Evolutionary conservation across 768 basidiomycete species (phyloP).

Genomic region (Pholiota molesta): DNA sequence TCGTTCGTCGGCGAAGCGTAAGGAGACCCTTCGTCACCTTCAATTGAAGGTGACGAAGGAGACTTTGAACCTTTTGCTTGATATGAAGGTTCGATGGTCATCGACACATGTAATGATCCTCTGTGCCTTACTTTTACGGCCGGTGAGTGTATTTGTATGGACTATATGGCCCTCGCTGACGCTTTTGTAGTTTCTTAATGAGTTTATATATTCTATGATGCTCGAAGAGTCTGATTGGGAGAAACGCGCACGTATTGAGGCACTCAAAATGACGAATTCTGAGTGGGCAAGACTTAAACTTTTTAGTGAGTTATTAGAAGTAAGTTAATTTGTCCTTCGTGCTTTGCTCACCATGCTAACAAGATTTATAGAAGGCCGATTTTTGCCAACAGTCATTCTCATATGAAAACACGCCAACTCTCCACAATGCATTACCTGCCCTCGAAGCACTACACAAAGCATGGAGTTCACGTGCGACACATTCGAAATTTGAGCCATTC

Average conservation of each 20-base stretch:
- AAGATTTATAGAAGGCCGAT: slow-evolving; percentile 28
- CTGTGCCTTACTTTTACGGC: too few species aligned
- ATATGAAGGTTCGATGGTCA: too few species aligned
- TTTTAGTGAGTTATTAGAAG: slow-evolving; percentile 20
- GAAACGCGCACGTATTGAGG: slow-evolving; percentile 22
- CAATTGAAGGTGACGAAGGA: too few species aligned
- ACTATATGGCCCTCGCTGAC: too few species aligned
- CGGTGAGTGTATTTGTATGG: too few species aligned
- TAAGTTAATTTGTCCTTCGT: slow-evolving; percentile 6
- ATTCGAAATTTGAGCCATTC: slow-evolving; percentile 23
- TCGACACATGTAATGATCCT: too few species aligned
- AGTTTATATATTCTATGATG: slow-evolving; percentile 24
- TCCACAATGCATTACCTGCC: slow-evolving; percentile 34
- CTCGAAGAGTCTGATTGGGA: slow-evolving; percentile 25
- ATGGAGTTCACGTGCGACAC: slow-evolving; percentile 22
- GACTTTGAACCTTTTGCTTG: too few species aligned
- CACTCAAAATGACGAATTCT: too few species aligned
- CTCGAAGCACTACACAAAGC: slow-evolving; percentile 32
- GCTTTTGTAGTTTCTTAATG: too few species aligned
- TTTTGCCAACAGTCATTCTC: slow-evolving; percentile 36
- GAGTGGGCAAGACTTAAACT: too few species aligned
- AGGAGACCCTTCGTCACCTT: too few species aligned
- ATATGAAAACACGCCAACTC: slow-evolving; percentile 27
- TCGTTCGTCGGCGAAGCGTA: too few species aligned
- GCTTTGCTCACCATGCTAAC: neutral